Evolutionary conservation across 495 filamentous ascomycete genomes (phyloP).

Genomic region (Penicillium crystallinum): DNA sequence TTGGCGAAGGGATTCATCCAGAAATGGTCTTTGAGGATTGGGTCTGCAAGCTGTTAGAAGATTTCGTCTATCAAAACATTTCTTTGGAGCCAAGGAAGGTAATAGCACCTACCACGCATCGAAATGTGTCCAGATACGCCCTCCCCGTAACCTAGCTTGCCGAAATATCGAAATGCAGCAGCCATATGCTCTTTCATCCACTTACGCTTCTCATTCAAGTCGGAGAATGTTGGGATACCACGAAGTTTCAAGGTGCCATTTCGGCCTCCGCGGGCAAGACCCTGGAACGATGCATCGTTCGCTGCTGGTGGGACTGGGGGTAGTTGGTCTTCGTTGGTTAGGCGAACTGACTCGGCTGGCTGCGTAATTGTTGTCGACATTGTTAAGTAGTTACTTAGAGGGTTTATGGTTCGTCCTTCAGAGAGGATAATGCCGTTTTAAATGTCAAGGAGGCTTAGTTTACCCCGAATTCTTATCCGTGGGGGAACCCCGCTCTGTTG

Average conservation of each 20-base stretch:
- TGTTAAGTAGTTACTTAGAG: not conserved
- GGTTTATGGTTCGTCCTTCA: not conserved
- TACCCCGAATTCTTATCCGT: conserved; percentile 16
- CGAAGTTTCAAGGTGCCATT: conserved; percentile 43
- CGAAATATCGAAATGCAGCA: conserved; percentile 67
- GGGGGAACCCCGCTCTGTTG: conserved; percentile 9
- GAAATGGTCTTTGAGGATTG: conserved; percentile 54
- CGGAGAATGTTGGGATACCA: conserved; percentile 55
- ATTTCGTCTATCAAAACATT: not conserved
- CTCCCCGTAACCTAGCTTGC: conserved; percentile 63
- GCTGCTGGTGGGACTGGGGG: conserved; percentile 19
- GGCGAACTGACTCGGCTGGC: conserved; percentile 15
- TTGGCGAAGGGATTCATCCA: conserved; percentile 63
- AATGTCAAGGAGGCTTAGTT: not conserved
- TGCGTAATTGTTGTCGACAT: conserved; percentile 20
- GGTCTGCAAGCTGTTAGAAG: conserved; percentile 13
- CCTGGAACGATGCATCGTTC: conserved; percentile 32
- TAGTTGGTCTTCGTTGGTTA: conserved; percentile 21
- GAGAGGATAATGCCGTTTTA: not conserved
- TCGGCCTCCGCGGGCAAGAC: conserved; percentile 36
- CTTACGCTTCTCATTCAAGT: conserved; percentile 53
- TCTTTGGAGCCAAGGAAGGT: too few relatives aligned
- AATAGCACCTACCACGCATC: conserved; percentile 32
- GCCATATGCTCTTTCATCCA: conserved; percentile 70
- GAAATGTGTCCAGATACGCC: conserved; percentile 63